Evolutionary conservation across 306 rosid genomes (phyloP).

Genomic region (Vigna nakashimae): DNA sequence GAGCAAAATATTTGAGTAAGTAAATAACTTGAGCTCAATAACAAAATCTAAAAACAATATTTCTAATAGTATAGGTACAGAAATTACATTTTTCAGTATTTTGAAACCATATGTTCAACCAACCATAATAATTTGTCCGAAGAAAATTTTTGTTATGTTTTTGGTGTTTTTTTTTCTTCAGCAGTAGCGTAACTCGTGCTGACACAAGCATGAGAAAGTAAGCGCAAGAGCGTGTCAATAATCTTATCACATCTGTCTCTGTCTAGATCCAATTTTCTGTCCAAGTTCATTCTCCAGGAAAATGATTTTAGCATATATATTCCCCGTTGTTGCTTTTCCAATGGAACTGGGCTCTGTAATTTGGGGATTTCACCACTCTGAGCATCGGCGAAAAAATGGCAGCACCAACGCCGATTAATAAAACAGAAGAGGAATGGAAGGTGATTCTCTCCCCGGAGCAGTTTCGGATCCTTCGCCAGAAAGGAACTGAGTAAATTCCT

Average conservation of each 20-base stretch:
- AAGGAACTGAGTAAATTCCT: conserved; percentile 69
- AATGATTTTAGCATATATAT: not conserved
- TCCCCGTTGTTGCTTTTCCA: not conserved
- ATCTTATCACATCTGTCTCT: not conserved
- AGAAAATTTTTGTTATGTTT: too few species aligned
- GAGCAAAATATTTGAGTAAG: too few species aligned
- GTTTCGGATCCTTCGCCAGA: conserved; percentile 82
- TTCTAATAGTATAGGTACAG: too few species aligned
- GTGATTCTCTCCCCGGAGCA: conserved; percentile 83
- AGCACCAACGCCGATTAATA: conserved; percentile 51
- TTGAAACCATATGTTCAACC: too few species aligned
- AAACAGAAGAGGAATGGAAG: conserved; percentile 80
- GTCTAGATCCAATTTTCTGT: conserved; percentile 46
- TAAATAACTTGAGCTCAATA: too few species aligned
- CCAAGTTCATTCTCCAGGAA: conserved; percentile 50
- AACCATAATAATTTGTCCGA: too few species aligned
- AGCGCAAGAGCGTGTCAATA: not conserved
- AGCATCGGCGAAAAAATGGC: conserved; percentile 37
- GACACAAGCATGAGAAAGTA: not conserved
- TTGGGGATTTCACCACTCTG: not conserved
- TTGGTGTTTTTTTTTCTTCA: too few species aligned
- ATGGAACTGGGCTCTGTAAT: not conserved
- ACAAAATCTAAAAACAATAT: too few species aligned
- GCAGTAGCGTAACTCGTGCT: not conserved
- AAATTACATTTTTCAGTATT: too few species aligned